Conservation (phyloP, 495 filamentous ascomycete species). For the Daldinia loculata region DNA sequence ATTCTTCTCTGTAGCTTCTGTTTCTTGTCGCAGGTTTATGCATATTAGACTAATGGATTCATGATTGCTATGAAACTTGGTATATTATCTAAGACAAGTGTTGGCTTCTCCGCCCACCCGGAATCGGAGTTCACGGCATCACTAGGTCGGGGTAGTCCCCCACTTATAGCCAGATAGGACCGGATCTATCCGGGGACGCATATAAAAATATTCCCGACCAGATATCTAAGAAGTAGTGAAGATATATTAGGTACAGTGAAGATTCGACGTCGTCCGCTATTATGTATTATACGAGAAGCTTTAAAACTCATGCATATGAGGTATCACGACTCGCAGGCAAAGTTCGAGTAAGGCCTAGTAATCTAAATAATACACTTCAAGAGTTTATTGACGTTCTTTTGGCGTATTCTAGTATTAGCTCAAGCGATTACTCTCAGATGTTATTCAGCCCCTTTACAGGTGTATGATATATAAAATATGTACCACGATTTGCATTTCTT, state of each 20-base stretch:
- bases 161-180: conserved; percentile 15
- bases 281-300: not conserved
- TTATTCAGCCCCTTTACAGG: too few relatives aligned
- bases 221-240: not conserved
- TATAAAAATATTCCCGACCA: not conserved
- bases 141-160: conserved; percentile 15
- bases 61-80: not conserved
- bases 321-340: too few relatives aligned
- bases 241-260: not conserved
- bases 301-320: too few relatives aligned
- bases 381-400: too few relatives aligned
- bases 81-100: not conserved
- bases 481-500: too few relatives aligned
- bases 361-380: too few relatives aligned
- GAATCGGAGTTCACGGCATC: conserved; percentile 11
- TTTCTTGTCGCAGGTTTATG: not conserved
- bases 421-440: too few relatives aligned
- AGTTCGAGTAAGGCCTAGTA: too few relatives aligned
- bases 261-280: not conserved
- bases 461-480: too few relatives aligned
- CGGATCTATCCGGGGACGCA: not conserved
- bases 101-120: conserved; percentile 9
- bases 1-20: not conserved
- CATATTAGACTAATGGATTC: not conserved
- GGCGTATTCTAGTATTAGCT: too few relatives aligned